phyloP scores from a whole-genome alignment of 2,329 filamentous ascomycete species.

The Apiospora kogelbergensis region DNA sequence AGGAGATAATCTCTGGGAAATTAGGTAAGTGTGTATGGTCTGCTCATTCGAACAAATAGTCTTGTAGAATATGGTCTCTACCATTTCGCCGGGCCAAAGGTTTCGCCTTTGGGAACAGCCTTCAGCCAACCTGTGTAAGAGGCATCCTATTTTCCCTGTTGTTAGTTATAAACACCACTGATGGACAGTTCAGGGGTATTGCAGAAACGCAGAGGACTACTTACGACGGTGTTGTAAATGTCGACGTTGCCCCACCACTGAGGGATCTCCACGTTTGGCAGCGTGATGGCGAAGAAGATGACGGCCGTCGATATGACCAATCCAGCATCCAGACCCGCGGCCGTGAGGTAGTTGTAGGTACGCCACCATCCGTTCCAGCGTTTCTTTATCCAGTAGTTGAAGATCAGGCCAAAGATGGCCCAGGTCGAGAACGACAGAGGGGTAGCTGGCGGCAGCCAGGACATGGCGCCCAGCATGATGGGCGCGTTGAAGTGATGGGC shows the following conservation, averaged over 20 bases:
- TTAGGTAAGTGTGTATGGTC: too few relatives aligned
- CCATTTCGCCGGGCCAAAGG: constrained; percentile 12
- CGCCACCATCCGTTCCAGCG: constrained; percentile 61
- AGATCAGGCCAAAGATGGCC: constrained; percentile 57
- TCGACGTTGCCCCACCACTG: constrained; percentile 54
- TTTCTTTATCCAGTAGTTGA: constrained; percentile 57
- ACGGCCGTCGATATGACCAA: constrained; percentile 38
- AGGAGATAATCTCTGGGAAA: too few relatives aligned
- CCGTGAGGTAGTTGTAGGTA: constrained; percentile 42
- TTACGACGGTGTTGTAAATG: constrained; percentile 35
- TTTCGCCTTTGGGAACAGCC: constrained; percentile 12
- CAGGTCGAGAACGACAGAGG: constrained; percentile 59
- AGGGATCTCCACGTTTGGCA: constrained; percentile 37
- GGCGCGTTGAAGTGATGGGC: constrained; percentile 55
- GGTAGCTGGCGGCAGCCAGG: constrained; percentile 58
- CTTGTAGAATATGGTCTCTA: background rate
- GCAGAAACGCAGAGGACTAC: background rate
- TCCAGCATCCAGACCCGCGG: constrained; percentile 39
- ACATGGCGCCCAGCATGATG: constrained; percentile 56
- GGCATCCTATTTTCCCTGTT: background rate
- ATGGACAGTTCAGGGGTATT: background rate
- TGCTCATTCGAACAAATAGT: background rate
- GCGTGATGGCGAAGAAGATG: constrained; percentile 37
- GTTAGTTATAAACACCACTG: background rate
- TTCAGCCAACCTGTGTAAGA: constrained; percentile 12